These are phyloP conservation scores for Sarocladium oryzae DNA, from an alignment of 2,329 filamentous ascomycete genomes.

Conservation along the genomic window DNA sequence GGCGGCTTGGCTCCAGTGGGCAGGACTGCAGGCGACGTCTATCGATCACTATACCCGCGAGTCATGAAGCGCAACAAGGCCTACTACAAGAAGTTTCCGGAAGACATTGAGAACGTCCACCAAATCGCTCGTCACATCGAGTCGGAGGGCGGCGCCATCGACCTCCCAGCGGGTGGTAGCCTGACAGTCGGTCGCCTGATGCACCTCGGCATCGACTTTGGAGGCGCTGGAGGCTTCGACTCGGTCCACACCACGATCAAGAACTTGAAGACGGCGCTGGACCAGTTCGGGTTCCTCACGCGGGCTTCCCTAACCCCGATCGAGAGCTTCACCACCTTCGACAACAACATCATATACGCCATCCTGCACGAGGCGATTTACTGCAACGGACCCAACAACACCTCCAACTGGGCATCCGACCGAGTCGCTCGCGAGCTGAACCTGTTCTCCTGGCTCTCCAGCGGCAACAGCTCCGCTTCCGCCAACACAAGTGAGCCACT, in stretches of 20 bases:
- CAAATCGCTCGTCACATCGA: slow-evolving; percentile 60
- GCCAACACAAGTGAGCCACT: slow-evolving; percentile 42
- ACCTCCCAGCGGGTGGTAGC: slow-evolving; percentile 64
- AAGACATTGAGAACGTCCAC: slow-evolving; percentile 65
- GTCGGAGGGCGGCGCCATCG: slow-evolving; percentile 48
- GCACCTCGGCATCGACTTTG: slow-evolving; percentile 72
- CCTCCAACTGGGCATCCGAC: slow-evolving; percentile 70
- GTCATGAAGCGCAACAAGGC: slow-evolving; percentile 65
- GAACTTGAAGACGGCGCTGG: slow-evolving; percentile 63
- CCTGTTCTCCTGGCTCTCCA: slow-evolving; percentile 44
- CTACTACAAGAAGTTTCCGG: slow-evolving; percentile 81
- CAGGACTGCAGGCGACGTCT: slow-evolving; percentile 66
- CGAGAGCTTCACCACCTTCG: slow-evolving; percentile 63
- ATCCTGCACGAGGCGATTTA: slow-evolving; percentile 86
- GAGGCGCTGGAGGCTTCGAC: slow-evolving; percentile 71
- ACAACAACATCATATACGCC: slow-evolving; percentile 75
- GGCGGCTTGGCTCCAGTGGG: slow-evolving; percentile 78
- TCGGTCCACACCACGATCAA: slow-evolving; percentile 66
- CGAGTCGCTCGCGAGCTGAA: slow-evolving; percentile 47
- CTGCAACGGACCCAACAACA: slow-evolving; percentile 57
- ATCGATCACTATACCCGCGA: slow-evolving; percentile 63
- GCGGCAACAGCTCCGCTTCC: slow-evolving; percentile 20
- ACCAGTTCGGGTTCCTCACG: slow-evolving; percentile 67
- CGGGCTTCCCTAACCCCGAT: slow-evolving; percentile 64
- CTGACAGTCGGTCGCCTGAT: slow-evolving; percentile 70